Evolutionary conservation across 345 rosid species (phyloP), one percentile per base, ranked within the genome.

Genomic region (Pugionium dolabratum): DNA sequence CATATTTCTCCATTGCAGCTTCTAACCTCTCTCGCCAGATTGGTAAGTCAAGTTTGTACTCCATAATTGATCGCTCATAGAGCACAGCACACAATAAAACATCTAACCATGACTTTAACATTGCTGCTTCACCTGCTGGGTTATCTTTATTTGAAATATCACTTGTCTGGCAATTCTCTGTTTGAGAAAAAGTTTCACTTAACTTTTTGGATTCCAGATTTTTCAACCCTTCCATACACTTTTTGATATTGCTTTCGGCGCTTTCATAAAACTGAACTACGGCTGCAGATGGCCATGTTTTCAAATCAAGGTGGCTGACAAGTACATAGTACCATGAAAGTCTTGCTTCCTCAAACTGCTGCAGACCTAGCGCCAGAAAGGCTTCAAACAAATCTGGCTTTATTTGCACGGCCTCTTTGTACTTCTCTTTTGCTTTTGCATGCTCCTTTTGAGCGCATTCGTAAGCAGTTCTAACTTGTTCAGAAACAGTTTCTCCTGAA

Each of bases 311-410:
- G 32, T 82, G 79, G 74, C 69, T 79, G 62, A 83, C 75, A 69
- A 85, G 70, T 6, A 83, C 86, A 62, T 86, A 86, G 72, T 84
- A 84, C 97, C 98, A 93, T 37, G 87, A 81, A 68, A 90, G 88
- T 62, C 86, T 90, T 65, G 92, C 97, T 82, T 79, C 90, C 86
- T 86, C 99, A 78, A 88, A 94, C 44, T 82, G 89, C 73, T 84
- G 92, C 69, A 81, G 89, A 53, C 87, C 95, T 27, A 86, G 79
- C 36, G 97, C 97, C 43, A 85, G 74, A 70, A 64, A 61, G 36
- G 78, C 88, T 79, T 90, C 95, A 39, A 83, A 83, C 62, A 84
- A 80, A 72, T 94, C 95, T 26, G 96, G 88, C 74, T 94, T 90
- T 69, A 85, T 80, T 75, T 74, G 84, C 78, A 86, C 53, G 48